phyloP scores from a whole-genome alignment of 1,139 yeast genomes.

The Kodamaea arcana region DNA sequence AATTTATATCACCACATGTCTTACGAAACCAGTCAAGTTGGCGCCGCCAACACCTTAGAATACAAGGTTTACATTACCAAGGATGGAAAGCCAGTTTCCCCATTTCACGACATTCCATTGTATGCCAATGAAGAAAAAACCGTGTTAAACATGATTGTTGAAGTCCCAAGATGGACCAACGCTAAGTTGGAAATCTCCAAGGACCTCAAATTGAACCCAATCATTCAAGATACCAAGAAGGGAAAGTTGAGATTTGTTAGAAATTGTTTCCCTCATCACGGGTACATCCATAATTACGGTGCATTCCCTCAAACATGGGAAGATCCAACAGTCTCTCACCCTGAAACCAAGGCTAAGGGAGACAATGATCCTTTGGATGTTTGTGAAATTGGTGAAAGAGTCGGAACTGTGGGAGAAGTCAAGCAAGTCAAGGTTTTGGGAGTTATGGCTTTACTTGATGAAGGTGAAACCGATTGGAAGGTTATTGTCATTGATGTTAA shows the following conservation, averaged over 20 bases:
- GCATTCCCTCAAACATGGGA: conserved; percentile 99
- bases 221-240: conserved; percentile 88
- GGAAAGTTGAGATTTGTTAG: conserved; percentile 84
- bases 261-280: conserved; percentile 94
- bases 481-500: conserved; percentile 76
- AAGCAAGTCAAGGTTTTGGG: conserved; percentile 89
- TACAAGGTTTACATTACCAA: conserved; percentile 73
- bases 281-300: conserved; percentile 94
- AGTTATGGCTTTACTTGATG: conserved; percentile 89
- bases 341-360: conserved; percentile 53
- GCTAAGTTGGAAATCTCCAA: conserved; percentile 89
- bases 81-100: conserved; percentile 58
- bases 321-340: conserved; percentile 44
- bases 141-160: conserved; percentile 84
- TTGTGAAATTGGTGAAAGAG: conserved; percentile 80
- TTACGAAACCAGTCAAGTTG: conserved; percentile 79
- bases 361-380: conserved; percentile 97
- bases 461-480: conserved; percentile 98
- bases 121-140: conserved; percentile 58
- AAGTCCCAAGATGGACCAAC: conserved; percentile 94
- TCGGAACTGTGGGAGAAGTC: conserved; percentile 69
- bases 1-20: no score
- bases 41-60: conserved; percentile 88
- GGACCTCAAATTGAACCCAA: conserved; percentile 75
- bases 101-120: conserved; percentile 88